Percentiles rank a stretch among this genome's conserved stretches.
phyloP scores from a whole-genome alignment of 306 rosid species.

The Sechiopsis laciniata region DNA sequence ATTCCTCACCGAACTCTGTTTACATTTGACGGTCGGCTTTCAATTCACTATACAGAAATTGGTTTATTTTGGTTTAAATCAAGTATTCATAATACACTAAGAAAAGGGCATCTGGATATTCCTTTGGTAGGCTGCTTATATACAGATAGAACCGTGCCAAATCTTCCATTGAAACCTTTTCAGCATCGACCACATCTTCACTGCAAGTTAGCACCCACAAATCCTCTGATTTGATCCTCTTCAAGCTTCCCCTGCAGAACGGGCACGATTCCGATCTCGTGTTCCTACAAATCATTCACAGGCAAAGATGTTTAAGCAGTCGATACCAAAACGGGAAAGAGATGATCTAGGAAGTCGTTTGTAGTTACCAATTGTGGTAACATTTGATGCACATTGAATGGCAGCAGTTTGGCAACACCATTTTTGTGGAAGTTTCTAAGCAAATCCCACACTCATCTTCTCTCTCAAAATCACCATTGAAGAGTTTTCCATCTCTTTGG shows the following conservation, averaged over 20 bases:
- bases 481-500: slow-evolving; percentile 42
- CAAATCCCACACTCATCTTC: slow-evolving; percentile 87
- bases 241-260: slow-evolving; percentile 69
- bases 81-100: slow-evolving; percentile 56
- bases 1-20: slow-evolving; percentile 23
- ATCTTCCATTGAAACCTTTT: slow-evolving; percentile 55
- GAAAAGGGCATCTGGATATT: slow-evolving; percentile 57
- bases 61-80: slow-evolving; percentile 32
- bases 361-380: slow-evolving; percentile 56
- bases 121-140: slow-evolving; percentile 57
- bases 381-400: slow-evolving; percentile 87
- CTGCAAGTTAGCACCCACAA: slow-evolving; percentile 69
- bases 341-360: neutral
- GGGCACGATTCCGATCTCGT: slow-evolving; percentile 81
- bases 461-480: slow-evolving; percentile 57
- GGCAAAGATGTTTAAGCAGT: neutral
- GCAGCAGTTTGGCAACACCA: slow-evolving; percentile 78
- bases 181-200: slow-evolving; percentile 50
- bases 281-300: slow-evolving; percentile 39
- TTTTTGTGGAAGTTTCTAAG: slow-evolving; percentile 65
- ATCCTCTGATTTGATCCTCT: slow-evolving; percentile 60
- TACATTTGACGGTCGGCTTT: slow-evolving; percentile 45
- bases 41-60: slow-evolving; percentile 44
- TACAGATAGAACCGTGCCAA: slow-evolving; percentile 46
- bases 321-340: neutral